Evolutionary conservation across 2,329 filamentous ascomycete genomes (phyloP).

Genomic region (Ophiostoma perfectum): DNA sequence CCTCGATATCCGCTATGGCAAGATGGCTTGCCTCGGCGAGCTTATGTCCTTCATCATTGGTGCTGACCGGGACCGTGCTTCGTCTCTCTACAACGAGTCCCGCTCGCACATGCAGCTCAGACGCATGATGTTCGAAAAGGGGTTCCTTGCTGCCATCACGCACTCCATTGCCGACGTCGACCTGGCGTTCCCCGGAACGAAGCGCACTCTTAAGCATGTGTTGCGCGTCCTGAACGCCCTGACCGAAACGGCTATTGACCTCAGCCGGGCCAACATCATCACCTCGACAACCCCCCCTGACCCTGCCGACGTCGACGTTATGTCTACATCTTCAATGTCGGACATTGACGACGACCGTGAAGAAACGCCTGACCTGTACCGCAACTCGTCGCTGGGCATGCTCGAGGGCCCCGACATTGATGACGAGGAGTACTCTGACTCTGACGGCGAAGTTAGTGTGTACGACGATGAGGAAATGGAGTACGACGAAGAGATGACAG

Average conservation of each 20-base stretch:
- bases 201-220: constrained; percentile 94
- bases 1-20: constrained; percentile 78
- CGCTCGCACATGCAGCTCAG: constrained; percentile 77
- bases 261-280: constrained; percentile 77
- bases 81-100: constrained; percentile 35
- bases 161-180: constrained; percentile 92
- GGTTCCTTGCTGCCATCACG: constrained; percentile 83
- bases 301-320: constrained; percentile 77
- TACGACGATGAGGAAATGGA: constrained; percentile 95
- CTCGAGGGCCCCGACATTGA: constrained; percentile 78
- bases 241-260: constrained; percentile 76
- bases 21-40: constrained; percentile 80
- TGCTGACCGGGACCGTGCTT: constrained; percentile 66
- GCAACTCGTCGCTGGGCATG: constrained; percentile 93
- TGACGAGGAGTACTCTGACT: constrained; percentile 64
- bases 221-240: constrained; percentile 81
- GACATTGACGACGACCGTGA: constrained; percentile 81
- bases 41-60: constrained; percentile 90
- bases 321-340: constrained; percentile 80
- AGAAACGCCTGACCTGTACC: constrained; percentile 94
- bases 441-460: constrained; percentile 79
- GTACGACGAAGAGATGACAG: constrained; percentile 71
- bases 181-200: constrained; percentile 87
- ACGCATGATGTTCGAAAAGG: constrained; percentile 97
- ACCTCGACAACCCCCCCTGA: constrained; percentile 55